Percentiles rank a stretch among this genome's conserved stretches.
phyloP scores from a whole-genome alignment of 257 asterid genomes.

The Leptodermis oblonga region DNA sequence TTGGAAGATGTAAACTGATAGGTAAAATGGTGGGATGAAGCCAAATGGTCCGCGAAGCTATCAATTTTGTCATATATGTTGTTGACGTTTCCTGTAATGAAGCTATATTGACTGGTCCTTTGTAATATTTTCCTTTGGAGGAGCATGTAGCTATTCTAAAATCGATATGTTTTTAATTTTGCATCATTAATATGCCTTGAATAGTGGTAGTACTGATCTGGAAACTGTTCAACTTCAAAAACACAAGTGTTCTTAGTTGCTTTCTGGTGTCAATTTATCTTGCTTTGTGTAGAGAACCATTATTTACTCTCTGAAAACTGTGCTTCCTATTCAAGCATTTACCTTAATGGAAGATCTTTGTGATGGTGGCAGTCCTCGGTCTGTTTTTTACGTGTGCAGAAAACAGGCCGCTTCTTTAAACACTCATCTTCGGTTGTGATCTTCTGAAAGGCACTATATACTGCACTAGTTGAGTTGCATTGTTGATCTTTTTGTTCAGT shows the following conservation, averaged over 20 bases:
- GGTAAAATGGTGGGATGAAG: slow-evolving; percentile 60
- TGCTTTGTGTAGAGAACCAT: not conserved
- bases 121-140: slow-evolving; percentile 15
- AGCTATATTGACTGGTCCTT: slow-evolving; percentile 16
- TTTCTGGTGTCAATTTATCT: not conserved
- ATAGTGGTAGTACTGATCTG: not conserved
- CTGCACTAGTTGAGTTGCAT: no score
- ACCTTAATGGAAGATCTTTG: not conserved
- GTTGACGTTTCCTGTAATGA: no score
- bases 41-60: slow-evolving; percentile 60
- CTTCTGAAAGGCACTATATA: not conserved
- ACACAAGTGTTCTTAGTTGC: not conserved
- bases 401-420: not conserved
- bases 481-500: no score
- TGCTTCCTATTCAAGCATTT: not conserved
- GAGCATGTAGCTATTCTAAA: slow-evolving; percentile 12
- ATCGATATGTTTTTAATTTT: slow-evolving; percentile 15
- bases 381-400: not conserved
- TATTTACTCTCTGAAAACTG: no score
- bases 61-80: slow-evolving; percentile 37
- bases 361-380: no score
- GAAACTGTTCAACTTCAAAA: not conserved
- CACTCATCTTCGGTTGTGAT: not conserved
- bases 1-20: slow-evolving; percentile 35
- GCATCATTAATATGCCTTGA: not conserved